These are phyloP conservation scores for Trichoderma pleuroti DNA, from an alignment of 2,329 filamentous ascomycete species.

Conservation along the genomic window DNA sequence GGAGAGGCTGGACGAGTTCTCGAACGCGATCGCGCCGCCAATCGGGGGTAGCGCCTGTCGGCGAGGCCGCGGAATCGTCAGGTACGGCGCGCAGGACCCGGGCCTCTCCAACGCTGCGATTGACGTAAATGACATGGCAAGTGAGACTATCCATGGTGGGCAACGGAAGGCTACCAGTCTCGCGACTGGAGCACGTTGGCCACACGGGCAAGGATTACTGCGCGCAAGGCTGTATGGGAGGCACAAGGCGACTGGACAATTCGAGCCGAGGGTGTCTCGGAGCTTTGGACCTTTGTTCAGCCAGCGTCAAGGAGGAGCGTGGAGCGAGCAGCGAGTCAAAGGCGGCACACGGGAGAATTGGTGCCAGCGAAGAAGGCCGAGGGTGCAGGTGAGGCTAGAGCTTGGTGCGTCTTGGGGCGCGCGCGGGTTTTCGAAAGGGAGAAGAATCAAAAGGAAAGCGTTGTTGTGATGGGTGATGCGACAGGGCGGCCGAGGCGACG, in stretches of 20 bases:
- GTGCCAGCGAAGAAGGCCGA: background rate
- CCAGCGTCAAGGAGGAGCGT: background rate
- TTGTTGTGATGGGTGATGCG: slow-evolving; percentile 11
- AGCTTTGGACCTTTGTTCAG: background rate
- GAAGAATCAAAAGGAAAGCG: slow-evolving; percentile 2
- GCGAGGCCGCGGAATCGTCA: slow-evolving; percentile 19
- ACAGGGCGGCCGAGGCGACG: slow-evolving; percentile 18
- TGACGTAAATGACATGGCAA: slow-evolving; percentile 60
- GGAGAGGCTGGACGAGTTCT: slow-evolving; percentile 46
- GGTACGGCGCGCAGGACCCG: slow-evolving; percentile 37
- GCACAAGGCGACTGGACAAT: slow-evolving; percentile 10
- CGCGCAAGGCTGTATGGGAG: slow-evolving; percentile 17
- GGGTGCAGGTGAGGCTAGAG: background rate
- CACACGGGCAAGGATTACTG: slow-evolving; percentile 34
- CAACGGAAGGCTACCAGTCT: slow-evolving; percentile 57
- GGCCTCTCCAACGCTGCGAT: slow-evolving; percentile 50
- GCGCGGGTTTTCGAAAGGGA: slow-evolving; percentile 2
- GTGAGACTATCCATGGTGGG: slow-evolving; percentile 55
- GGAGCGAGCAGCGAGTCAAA: background rate
- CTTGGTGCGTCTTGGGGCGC: background rate
- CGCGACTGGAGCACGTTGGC: slow-evolving; percentile 57
- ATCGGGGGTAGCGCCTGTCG: slow-evolving; percentile 26
- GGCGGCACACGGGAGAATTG: background rate
- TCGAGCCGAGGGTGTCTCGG: slow-evolving; percentile 5
- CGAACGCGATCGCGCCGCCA: slow-evolving; percentile 41